Base-by-base conservation (phyloP, 768 basidiomycete species). In the Hortiboletus flavorubellus region DNA sequence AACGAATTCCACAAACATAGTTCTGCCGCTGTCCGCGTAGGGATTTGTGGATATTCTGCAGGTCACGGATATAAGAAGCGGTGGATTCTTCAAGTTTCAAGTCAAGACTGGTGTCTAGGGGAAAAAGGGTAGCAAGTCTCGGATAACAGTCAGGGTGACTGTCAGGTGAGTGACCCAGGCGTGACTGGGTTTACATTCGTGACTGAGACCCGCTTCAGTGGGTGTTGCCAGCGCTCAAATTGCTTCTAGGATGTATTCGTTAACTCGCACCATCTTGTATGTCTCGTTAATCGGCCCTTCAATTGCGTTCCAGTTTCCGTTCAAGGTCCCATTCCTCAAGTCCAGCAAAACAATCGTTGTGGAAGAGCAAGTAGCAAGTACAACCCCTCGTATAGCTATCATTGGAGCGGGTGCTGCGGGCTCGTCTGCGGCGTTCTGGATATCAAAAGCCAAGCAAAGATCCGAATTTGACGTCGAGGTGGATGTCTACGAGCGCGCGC, bases 351-450 rank as follows among this genome's bases (percentile, higher is more conserved):
- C 64, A 40, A 57, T 60, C 37, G 4, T 62, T 26, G 46, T 29
- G 21, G 63, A 65, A 46, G 57, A 63, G 37, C 61, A 66, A 43
- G 47, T 2, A 55, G 55, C 31, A 62, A 63, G 41, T 58, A 56
- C 49, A 53, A 48, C 76, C 0, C 81, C 85, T 43, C 74, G 86
- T 45, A 79, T 97, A 61, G 94, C 93, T 8, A 85, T 97, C 64
- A 82, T 97, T 51, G 94, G 94, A 16, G 93, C 94, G 0, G 94
- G 94, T 29, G 93, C 94, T 14, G 91, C 78, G 10, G 94, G 94
- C 9, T 83, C 82, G 15, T 88, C 91, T 26, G 89, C 93, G 21
- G 92, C 85, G 3, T 90, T 83, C 65, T 90, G 93, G 86, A 85
- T 95, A 50, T 80, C 82, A 18, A 88, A 87, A 66, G 89, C 87